Percentiles rank a stretch among this genome's conserved stretches.
Evolutionary conservation across 345 rosid genomes (phyloP).

Genomic region (Psidium guajava): DNA sequence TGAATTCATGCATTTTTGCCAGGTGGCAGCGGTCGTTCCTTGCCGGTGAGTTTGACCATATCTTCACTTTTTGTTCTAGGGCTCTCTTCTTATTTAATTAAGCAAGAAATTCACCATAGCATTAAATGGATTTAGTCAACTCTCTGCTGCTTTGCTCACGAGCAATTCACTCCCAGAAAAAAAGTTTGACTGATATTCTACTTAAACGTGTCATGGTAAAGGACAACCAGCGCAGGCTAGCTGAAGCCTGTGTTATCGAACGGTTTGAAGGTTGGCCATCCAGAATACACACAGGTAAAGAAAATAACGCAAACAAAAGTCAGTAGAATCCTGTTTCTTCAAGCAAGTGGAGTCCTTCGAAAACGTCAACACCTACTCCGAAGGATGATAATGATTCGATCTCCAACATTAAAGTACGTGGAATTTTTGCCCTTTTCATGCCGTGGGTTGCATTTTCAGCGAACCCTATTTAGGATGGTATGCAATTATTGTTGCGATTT

Average conservation of each 20-base stretch:
- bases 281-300: neutral
- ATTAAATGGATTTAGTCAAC: neutral
- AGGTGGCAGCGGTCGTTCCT: neutral
- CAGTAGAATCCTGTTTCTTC: neutral
- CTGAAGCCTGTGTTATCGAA: neutral
- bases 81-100: neutral
- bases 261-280: neutral
- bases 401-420: neutral
- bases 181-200: neutral
- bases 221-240: neutral
- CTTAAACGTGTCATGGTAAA: neutral
- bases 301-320: neutral
- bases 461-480: neutral
- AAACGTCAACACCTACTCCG: neutral
- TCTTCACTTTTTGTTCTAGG: neutral
- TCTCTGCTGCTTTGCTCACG: neutral
- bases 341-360: neutral
- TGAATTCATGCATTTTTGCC: neutral
- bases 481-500: neutral
- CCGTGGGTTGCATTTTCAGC: neutral
- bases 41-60: neutral
- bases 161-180: neutral
- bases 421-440: neutral
- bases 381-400: neutral
- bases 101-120: neutral